These are phyloP conservation scores for Sclerotinia borealis DNA, from an alignment of 2,329 filamentous ascomycete species.

Conservation along the genomic window DNA sequence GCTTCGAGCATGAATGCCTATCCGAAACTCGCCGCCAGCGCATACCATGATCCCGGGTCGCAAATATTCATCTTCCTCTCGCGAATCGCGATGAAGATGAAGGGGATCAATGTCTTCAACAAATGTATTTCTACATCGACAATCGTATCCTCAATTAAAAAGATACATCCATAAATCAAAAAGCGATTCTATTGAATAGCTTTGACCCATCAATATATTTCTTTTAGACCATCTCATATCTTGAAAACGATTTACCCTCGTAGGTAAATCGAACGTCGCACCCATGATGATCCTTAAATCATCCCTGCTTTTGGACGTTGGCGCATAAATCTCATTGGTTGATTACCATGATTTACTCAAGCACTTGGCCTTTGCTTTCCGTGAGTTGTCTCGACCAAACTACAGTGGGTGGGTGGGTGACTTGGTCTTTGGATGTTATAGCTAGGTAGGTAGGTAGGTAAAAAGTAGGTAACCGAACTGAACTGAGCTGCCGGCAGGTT, in stretches of 20 bases:
- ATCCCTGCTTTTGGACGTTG: constrained; percentile 24
- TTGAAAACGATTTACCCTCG: constrained; percentile 17
- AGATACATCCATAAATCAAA: background rate
- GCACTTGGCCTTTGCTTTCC: constrained; percentile 29
- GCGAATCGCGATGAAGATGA: constrained; percentile 4
- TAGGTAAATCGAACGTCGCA: constrained; percentile 1
- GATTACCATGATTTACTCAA: constrained; percentile 22
- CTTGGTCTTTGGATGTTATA: background rate
- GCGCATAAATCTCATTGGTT: constrained; percentile 29
- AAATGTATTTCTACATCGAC: background rate
- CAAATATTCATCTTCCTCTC: constrained; percentile 17
- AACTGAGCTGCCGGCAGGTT: constrained; percentile 4
- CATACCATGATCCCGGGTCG: constrained; percentile 28
- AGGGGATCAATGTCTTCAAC: background rate
- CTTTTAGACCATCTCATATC: background rate
- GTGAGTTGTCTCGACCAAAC: constrained; percentile 27
- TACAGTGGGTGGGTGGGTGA: background rate
- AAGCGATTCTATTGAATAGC: background rate
- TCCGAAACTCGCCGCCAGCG: constrained; percentile 32
- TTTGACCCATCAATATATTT: background rate
- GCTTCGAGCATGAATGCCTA: constrained; percentile 26
- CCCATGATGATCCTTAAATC: constrained; percentile 18
- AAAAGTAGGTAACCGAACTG: too few relatives aligned
- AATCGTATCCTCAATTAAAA: background rate
- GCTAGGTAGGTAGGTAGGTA: too few relatives aligned